These are phyloP conservation scores for Rubia occidens DNA, from an alignment of 305 asterid species.

Conservation along the genomic window DNA sequence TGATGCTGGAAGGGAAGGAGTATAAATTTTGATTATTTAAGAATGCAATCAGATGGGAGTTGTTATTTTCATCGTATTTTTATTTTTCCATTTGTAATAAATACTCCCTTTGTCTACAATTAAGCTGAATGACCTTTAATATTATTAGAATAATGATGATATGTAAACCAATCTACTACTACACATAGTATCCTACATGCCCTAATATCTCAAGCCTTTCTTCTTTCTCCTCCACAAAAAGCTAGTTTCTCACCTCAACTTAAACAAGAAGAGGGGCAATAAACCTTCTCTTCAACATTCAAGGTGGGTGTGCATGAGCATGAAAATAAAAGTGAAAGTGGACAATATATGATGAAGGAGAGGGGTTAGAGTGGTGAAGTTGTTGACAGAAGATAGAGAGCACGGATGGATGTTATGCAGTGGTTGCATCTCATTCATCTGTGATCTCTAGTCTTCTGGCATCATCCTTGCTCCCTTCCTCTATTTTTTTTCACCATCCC, in stretches of 20 bases:
- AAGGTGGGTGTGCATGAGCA: neutral
- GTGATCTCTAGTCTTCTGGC: conserved; percentile 3
- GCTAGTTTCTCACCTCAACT: neutral
- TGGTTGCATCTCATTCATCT: neutral
- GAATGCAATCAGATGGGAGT: too few relatives aligned
- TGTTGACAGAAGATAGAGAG: neutral
- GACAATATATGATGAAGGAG: neutral
- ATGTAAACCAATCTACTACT: neutral
- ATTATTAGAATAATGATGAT: too few relatives aligned
- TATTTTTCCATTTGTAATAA: too few relatives aligned
- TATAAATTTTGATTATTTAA: too few relatives aligned
- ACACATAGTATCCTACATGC: neutral
- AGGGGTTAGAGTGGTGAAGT: neutral
- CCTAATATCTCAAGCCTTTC: neutral
- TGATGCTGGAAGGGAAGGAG: too few relatives aligned
- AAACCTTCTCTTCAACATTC: neutral
- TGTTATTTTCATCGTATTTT: too few relatives aligned
- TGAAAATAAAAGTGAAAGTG: neutral
- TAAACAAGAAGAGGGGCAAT: too few relatives aligned
- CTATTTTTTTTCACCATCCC: too few relatives aligned
- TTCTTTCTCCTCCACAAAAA: neutral
- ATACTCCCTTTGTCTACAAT: too few relatives aligned
- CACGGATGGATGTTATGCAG: neutral
- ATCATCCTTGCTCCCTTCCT: neutral
- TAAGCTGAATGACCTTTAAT: too few relatives aligned